A percentile compares a stretch with the other conserved stretches of the same genome.
Conservation (phyloP, 2,329 filamentous ascomycete genomes). For the Bipolaris sorokiniana region DNA sequence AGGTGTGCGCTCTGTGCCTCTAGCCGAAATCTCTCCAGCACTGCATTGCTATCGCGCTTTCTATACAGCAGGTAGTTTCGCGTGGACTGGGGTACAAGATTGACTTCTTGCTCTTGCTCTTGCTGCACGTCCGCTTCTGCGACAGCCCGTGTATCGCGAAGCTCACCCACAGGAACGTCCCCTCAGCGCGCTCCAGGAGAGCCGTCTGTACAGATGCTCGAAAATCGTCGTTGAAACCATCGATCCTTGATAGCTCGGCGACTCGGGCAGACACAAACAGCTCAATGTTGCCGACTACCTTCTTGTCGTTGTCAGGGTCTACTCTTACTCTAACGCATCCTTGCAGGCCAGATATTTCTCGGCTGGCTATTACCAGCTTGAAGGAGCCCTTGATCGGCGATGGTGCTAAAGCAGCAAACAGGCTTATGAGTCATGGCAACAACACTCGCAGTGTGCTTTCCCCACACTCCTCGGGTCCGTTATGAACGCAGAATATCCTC, state of each 20-base stretch:
- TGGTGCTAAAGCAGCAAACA: not conserved
- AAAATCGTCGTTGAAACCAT: conserved; percentile 14
- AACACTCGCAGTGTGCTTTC: not conserved
- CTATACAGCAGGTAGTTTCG: no score
- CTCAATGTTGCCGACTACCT: conserved; percentile 30
- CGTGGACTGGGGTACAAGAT: no score
- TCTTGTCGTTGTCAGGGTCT: conserved; percentile 30
- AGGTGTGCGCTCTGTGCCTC: no score
- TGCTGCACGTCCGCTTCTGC: conserved; percentile 12
- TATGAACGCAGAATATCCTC: not conserved
- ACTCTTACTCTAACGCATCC: conserved; percentile 21
- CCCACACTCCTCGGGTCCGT: not conserved
- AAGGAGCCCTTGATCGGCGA: not conserved
- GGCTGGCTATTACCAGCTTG: not conserved
- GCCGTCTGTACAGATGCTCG: conserved; percentile 15
- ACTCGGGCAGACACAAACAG: conserved; percentile 32
- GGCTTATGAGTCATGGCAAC: conserved; percentile 6
- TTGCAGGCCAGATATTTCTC: conserved; percentile 7
- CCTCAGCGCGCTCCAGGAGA: conserved; percentile 32
- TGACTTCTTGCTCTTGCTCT: no score
- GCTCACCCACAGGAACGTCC: conserved; percentile 46
- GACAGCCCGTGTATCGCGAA: conserved; percentile 26
- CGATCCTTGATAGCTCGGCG: conserved; percentile 22
- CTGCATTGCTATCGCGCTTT: no score
- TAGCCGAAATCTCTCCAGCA: no score